These are phyloP conservation scores for Blastocystis sp. DNA, from an alignment of 352 stramenopile species.

Conservation along the genomic window DNA sequence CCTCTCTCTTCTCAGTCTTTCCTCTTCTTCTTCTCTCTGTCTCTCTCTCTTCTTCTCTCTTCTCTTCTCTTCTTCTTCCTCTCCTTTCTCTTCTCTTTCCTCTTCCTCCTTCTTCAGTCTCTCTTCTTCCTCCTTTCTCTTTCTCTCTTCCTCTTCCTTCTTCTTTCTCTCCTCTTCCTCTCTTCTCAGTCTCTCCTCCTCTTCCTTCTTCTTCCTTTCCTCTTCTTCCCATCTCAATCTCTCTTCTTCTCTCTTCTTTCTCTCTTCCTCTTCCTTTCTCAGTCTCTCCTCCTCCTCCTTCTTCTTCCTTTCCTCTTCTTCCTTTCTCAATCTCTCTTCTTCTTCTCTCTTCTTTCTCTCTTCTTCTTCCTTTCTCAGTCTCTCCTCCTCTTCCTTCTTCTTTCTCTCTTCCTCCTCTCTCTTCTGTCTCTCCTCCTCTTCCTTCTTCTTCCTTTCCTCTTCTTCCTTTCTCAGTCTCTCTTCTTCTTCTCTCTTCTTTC, in stretches of 20 bases:
- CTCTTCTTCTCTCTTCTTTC: conserved; percentile 27
- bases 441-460: neutral
- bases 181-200: no score
- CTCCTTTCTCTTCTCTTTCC: conserved; percentile 11
- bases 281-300: neutral
- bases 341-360: conserved; percentile 3
- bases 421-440: conserved; percentile 26
- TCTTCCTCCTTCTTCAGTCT: conserved; percentile 2
- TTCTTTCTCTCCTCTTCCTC: neutral
- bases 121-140: conserved; percentile 34
- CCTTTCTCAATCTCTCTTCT: neutral
- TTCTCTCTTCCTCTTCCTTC: conserved; percentile 33
- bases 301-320: neutral
- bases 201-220: neutral
- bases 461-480: neutral
- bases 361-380: neutral
- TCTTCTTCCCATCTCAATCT: neutral
- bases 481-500: no score
- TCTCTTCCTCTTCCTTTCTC: conserved; percentile 12
- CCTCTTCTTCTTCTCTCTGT: no score
- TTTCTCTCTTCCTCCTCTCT: conserved; percentile 36
- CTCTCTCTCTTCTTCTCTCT: neutral
- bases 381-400: neutral
- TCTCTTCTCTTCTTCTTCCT: neutral
- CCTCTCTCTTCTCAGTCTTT: no score